Base-by-base conservation (phyloP, 2,329 filamentous ascomycete species). In the Aspergillus bombycis region DNA sequence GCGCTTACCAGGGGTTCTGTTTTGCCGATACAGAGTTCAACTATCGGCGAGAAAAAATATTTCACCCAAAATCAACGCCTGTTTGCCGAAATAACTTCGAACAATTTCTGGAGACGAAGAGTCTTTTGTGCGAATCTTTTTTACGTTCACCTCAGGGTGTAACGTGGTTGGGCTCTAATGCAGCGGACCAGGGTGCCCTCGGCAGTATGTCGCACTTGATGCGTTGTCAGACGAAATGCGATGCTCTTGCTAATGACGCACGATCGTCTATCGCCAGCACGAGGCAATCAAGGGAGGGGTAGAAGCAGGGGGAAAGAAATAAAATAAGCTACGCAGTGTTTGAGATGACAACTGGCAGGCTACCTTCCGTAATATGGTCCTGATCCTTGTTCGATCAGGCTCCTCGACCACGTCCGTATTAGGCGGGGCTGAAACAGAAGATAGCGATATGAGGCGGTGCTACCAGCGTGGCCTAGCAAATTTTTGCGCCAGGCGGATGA, bases 121-220 rank as follows among this genome's bases (percentile, higher is more conserved):
- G 63, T 72, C 70, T 76, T 77, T 75, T 75, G 72, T 71, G 72
- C 70, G 69, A 69, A 74, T 68, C 62, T 61, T 70, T 66, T 65
- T 68, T 69, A 73, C 68, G 68, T 68, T 69, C 69, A 71, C 67
- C 26, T 70, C 67, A 61, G 69, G 71, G 70, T 76, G 74, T 76
- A 76, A 78, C 75, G 75, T 77, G 76, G 78, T 81, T 80, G 78
- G 79, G 79, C 78, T 78, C 72, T 76, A 75, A 76, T 79, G 79
- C 79, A 81, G 77, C 68, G 70, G 70, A 72, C 68, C 69, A 71
- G 74, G 76, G 70, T 75, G 71, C 71, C 71, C 68, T 72, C 74
- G 72, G 74, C 68, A 68, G 70, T 67, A 70, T 66, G 68, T 68
- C 65, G 70, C 65, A 71, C 70, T 72, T 75, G 77, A 80, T 81